Conservation (phyloP, 345 rosid species). For the Eucalyptus pumila region DNA sequence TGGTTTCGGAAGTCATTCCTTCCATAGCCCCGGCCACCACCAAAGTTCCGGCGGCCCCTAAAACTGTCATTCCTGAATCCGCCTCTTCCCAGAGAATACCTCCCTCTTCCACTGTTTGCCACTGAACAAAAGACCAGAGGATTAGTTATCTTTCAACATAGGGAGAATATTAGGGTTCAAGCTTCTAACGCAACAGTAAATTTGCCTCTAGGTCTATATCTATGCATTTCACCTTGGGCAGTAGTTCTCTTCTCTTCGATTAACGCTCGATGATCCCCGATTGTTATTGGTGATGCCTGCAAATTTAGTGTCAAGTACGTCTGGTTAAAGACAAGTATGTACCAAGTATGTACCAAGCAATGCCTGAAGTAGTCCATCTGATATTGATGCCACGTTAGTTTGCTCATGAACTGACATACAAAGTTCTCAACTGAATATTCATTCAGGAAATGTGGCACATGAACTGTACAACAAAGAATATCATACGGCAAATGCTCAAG, state of each 20-base stretch:
- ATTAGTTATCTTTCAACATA: not conserved
- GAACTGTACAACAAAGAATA: not conserved
- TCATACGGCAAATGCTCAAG: not conserved
- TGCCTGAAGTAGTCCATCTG: not conserved
- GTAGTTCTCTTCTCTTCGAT: slow-evolving; percentile 68
- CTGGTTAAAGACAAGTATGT: not conserved
- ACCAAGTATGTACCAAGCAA: not conserved
- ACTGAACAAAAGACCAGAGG: not conserved
- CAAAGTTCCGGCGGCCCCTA: slow-evolving; percentile 1
- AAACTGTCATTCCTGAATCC: slow-evolving; percentile 2
- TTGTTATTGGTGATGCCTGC: slow-evolving; percentile 66
- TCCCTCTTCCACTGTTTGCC: not conserved
- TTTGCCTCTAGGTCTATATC: not conserved
- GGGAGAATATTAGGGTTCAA: not conserved
- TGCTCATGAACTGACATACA: not conserved
- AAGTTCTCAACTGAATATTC: not conserved
- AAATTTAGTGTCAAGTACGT: not conserved
- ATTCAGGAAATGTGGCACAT: not conserved
- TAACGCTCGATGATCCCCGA: slow-evolving; percentile 48
- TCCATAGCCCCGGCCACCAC: slow-evolving; percentile 1
- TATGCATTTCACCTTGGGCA: slow-evolving; percentile 34
- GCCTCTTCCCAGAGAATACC: slow-evolving; percentile 1
- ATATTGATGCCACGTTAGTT: not conserved
- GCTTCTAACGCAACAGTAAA: not conserved
- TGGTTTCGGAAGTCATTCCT: not conserved